A percentile compares a stretch with the other conserved stretches of the same genome.
phyloP scores from a whole-genome alignment of 805 yeast genomes.

The Metschnikowia chrysomelidarum region DNA sequence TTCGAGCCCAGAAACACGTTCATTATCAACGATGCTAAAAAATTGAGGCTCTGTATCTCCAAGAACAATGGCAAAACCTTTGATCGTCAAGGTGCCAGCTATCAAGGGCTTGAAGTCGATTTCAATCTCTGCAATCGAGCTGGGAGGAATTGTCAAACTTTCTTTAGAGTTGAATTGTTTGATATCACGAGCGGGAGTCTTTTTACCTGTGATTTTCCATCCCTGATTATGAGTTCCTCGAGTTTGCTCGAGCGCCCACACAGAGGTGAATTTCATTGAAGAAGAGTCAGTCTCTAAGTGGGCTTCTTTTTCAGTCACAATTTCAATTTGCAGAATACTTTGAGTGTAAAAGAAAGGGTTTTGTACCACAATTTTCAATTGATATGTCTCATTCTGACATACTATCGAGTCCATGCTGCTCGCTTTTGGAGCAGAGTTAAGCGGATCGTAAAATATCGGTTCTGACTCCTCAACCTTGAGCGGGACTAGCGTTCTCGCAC shows the following conservation, averaged over 20 bases:
- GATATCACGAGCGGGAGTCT: background rate
- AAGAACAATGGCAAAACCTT: slow-evolving; percentile 51
- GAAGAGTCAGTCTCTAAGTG: slow-evolving; percentile 25
- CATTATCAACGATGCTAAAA: slow-evolving; percentile 41
- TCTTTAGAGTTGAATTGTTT: background rate
- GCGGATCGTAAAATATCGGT: slow-evolving; percentile 51
- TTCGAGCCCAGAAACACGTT: slow-evolving; percentile 16
- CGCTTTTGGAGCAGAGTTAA: slow-evolving; percentile 21
- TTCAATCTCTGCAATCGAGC: slow-evolving; percentile 34
- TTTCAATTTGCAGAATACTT: slow-evolving; percentile 49
- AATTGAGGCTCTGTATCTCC: slow-evolving; percentile 48
- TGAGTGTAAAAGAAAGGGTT: slow-evolving; percentile 81
- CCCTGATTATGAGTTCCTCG: slow-evolving; percentile 1
- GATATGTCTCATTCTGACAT: slow-evolving; percentile 52
- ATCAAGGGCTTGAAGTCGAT: slow-evolving; percentile 48
- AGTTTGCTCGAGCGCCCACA: slow-evolving; percentile 2
- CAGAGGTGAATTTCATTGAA: slow-evolving; percentile 1
- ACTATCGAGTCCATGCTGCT: slow-evolving; percentile 49
- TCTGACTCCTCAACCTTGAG: slow-evolving; percentile 4
- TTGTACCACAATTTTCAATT: slow-evolving; percentile 56
- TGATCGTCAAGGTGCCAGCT: slow-evolving; percentile 48
- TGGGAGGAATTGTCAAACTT: slow-evolving; percentile 26
- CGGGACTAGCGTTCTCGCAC: slow-evolving; percentile 6
- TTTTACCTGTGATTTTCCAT: slow-evolving; percentile 4
- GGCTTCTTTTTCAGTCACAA: slow-evolving; percentile 32